Evolutionary conservation across 176 grass and related monocot species (phyloP), one percentile per base, ranked within the genome.

Genomic region (Thinopyrum elongatum): DNA sequence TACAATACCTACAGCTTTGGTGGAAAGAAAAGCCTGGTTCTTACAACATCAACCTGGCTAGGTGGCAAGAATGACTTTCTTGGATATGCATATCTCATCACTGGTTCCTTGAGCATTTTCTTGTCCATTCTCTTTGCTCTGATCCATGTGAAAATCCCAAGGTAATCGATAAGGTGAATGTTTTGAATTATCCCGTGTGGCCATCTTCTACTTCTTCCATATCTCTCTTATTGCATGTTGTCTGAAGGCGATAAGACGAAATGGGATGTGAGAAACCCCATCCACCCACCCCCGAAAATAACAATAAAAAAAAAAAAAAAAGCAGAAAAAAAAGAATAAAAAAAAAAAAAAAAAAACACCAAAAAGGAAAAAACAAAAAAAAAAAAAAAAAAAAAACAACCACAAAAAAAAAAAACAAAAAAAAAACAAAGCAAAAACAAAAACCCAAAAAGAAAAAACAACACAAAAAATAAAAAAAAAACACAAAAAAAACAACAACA

Each of bases 31-130:
- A 94, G 80, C 30, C 28, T 99, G 26, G 84, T 99, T 79, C 86
- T 99, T 27, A 93, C 92, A 31, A 99, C 97, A 22, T 72, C 88
- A 47, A 90, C 67, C 8, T 99, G 92, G 94, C 80, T 96, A 42
- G 97, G 97, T 59, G 87, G 94, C 86, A 99, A 99, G 86, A 98
- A 98, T 72, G 76, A 86, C 88, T 98, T 98, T 76, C 92, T 98
- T 47, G 97, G 97, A 78, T 83, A 92, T 74, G 94, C 97, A 0
- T 98, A 94, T 81, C 76, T 98, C 76, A 57, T 88, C 65, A 93
- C 92, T 13, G 92, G 97, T 28, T 83, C 66, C 27, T 74, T 76
- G 39, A 92, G 88, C 86, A 85, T 99, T 82, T 76, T 99, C 72
- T 33, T 94, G 65, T 83, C 90, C 30, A 94, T 99, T 88, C 80